Conservation (phyloP, 352 stramenopile genomes). For the Pythium graminicola region DNA sequence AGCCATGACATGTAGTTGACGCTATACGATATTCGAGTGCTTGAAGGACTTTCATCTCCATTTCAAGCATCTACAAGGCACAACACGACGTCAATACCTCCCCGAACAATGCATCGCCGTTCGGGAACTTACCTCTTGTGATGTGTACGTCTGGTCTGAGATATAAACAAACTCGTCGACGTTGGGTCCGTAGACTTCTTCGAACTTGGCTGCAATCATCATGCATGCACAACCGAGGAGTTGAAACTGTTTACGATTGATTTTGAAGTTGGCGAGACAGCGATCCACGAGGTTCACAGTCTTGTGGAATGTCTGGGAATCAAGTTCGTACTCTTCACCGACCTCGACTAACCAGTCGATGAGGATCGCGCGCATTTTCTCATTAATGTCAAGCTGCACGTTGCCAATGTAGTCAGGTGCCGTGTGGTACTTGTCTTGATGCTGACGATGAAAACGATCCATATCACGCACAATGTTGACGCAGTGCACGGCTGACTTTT, state of each 20-base stretch:
- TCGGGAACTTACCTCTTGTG: slow-evolving; percentile 46
- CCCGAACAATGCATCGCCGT: background rate
- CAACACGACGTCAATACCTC: background rate
- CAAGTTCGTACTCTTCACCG: slow-evolving; percentile 77
- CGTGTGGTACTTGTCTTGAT: slow-evolving; percentile 70
- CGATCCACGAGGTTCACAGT: slow-evolving; percentile 82
- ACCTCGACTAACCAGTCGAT: slow-evolving; percentile 98
- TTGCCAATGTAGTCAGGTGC: slow-evolving; percentile 55
- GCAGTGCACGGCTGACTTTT: slow-evolving; percentile 21
- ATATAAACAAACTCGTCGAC: slow-evolving; percentile 97
- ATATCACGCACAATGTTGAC: slow-evolving; percentile 57
- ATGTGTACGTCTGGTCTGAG: slow-evolving; percentile 93
- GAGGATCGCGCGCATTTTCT: slow-evolving; percentile 99
- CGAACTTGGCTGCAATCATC: slow-evolving; percentile 96
- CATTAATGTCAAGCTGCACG: slow-evolving; percentile 97
- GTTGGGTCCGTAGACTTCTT: slow-evolving; percentile 94
- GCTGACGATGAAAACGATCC: slow-evolving; percentile 56
- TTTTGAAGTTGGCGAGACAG: slow-evolving; percentile 71
- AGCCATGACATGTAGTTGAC: slow-evolving; percentile 72
- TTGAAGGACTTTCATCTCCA: slow-evolving; percentile 72
- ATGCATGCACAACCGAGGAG: slow-evolving; percentile 94
- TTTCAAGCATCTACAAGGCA: slow-evolving; percentile 64
- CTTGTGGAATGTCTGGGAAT: slow-evolving; percentile 79
- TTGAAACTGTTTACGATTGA: slow-evolving; percentile 91
- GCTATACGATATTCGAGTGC: slow-evolving; percentile 68